Percentiles rank a stretch among this genome's conserved stretches.
Conservation (phyloP, 1,139 yeast species). For the Hyphopichia fennica region DNA sequence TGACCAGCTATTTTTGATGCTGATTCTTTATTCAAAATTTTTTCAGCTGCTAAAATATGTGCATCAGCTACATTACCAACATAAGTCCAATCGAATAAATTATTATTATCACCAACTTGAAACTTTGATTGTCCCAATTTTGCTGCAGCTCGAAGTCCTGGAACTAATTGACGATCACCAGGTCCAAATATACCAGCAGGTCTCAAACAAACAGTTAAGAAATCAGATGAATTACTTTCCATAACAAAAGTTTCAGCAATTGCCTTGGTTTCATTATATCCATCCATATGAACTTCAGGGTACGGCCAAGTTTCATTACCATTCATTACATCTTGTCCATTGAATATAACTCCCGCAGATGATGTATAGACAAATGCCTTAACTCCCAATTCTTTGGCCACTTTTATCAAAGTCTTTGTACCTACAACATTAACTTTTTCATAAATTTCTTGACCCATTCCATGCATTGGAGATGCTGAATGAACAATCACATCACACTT, state of each 20-base stretch:
- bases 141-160: conserved; percentile 85
- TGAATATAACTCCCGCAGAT: conserved; percentile 95
- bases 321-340: conserved; percentile 86
- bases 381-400: conserved; percentile 54
- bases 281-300: conserved; percentile 92
- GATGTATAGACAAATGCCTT: conserved; percentile 89
- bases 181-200: conserved; percentile 99
- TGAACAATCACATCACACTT: conserved; percentile 83
- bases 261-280: conserved; percentile 94
- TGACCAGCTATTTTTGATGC: conserved; percentile 69
- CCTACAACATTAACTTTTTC: conserved; percentile 91
- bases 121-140: conserved; percentile 83
- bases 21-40: conserved; percentile 49
- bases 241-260: conserved; percentile 83
- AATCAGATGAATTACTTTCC: conserved; percentile 61
- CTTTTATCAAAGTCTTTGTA: conserved; percentile 70
- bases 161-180: conserved; percentile 95
- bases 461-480: conserved; percentile 96
- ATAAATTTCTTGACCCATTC: conserved; percentile 74
- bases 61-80: conserved; percentile 99
- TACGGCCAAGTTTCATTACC: conserved; percentile 96
- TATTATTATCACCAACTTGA: conserved; percentile 92
- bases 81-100: conserved; percentile 93
- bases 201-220: conserved; percentile 80
- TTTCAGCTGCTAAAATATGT: conserved; percentile 87